Percentiles rank a stretch among this genome's conserved stretches.
These are phyloP conservation scores for Pythium sukuiense DNA, from an alignment of 352 stramenopile species.

Conservation along the genomic window DNA sequence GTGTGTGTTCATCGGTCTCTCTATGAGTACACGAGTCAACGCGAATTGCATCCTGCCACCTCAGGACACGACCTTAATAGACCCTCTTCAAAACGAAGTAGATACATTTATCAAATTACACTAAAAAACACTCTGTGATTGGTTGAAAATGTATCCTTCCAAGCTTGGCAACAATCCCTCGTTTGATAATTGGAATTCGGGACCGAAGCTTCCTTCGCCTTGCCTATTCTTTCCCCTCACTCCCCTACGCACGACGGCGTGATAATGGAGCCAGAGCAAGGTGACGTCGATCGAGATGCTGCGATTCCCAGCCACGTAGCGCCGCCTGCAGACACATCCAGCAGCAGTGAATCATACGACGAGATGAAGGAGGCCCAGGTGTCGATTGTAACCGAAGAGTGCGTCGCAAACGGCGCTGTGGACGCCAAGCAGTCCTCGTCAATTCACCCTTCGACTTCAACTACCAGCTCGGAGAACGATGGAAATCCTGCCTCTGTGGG, in stretches of 20 bases:
- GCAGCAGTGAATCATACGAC: background rate
- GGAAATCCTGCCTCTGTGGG: background rate
- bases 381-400: slow-evolving; percentile 10
- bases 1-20: too few relatives aligned
- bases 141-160: slow-evolving; percentile 6
- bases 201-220: slow-evolving; percentile 10
- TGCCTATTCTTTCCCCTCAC: slow-evolving; percentile 15
- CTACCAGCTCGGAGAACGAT: background rate
- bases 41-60: too few relatives aligned
- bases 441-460: slow-evolving; percentile 8
- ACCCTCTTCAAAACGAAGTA: slow-evolving; percentile 7
- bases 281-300: slow-evolving; percentile 5
- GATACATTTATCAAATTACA: slow-evolving; percentile 2
- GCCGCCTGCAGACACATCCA: background rate
- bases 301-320: slow-evolving; percentile 1
- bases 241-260: slow-evolving; percentile 17
- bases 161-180: slow-evolving; percentile 1
- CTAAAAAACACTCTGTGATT: slow-evolving; percentile 2
- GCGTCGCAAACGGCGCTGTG: background rate
- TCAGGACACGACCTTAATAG: too few relatives aligned
- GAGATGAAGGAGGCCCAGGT: background rate
- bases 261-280: slow-evolving; percentile 8
- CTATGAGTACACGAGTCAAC: too few relatives aligned
- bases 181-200: slow-evolving; percentile 10
- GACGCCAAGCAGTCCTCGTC: slow-evolving; percentile 11